phyloP scores from a whole-genome alignment of 192 early-diverging fungal species.

The Mycoemilia scoparia region DNA sequence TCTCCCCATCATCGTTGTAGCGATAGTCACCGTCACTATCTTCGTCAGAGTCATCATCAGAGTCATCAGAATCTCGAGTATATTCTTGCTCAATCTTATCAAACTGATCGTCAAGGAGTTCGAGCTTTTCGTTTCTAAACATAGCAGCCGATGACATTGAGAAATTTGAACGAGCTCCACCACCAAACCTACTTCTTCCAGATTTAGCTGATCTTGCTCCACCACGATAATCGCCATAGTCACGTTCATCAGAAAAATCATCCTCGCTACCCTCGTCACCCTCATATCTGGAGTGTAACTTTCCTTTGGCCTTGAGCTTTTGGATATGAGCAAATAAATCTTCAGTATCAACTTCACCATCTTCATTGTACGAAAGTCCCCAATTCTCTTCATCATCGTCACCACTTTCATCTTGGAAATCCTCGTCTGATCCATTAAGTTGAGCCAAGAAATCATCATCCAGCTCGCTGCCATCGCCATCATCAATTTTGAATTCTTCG shows the following conservation, averaged over 20 bases:
- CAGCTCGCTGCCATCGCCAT: conserved; percentile 58
- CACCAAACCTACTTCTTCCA: conserved; percentile 15
- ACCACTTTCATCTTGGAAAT: conserved; percentile 22
- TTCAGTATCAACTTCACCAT: conserved; percentile 19
- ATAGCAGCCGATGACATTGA: conserved; percentile 89
- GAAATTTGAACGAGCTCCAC: conserved; percentile 35
- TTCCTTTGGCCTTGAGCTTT: conserved; percentile 22
- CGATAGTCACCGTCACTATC: too few relatives aligned
- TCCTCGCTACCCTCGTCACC: conserved; percentile 30
- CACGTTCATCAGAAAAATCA: conserved; percentile 13
- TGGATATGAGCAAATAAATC: conserved; percentile 23
- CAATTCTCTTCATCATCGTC: conserved; percentile 32
- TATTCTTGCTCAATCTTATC: conserved; percentile 48
- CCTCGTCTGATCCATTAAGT: conserved; percentile 52
- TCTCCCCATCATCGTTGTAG: conserved; percentile 38
- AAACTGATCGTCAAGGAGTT: conserved; percentile 83
- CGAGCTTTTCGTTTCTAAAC: conserved; percentile 81
- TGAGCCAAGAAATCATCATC: conserved; percentile 71
- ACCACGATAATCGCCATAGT: too few relatives aligned
- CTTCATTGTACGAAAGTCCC: conserved; percentile 14
- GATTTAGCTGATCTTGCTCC: too few relatives aligned
- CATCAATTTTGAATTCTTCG: too few relatives aligned
- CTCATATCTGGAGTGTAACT: conserved; percentile 2
- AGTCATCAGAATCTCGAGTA: conserved; percentile 12
- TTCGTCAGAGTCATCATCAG: conserved; percentile 14